phyloP scores from a whole-genome alignment of 2,329 filamentous ascomycete genomes.

The Verticillium nubilum region DNA sequence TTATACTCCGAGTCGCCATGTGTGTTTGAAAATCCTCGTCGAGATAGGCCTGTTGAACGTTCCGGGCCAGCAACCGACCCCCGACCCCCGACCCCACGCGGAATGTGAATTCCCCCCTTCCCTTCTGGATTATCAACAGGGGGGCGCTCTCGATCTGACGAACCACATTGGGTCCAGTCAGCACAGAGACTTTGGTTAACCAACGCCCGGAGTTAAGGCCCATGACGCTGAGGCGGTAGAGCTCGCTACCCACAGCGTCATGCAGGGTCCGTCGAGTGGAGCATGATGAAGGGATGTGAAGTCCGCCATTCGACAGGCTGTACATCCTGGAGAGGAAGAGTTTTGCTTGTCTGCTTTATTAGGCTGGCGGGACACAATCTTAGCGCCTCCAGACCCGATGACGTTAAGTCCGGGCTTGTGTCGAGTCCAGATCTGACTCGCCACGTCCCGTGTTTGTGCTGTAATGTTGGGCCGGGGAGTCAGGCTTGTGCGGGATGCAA shows the following conservation, averaged over 20 bases:
- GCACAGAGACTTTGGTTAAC: too few relatives aligned
- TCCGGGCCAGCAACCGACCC: too few relatives aligned
- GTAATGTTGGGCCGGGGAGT: not conserved
- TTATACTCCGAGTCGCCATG: not conserved
- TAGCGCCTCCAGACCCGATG: not conserved
- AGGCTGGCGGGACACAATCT: not conserved
- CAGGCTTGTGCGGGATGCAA: too few relatives aligned
- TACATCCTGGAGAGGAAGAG: not conserved
- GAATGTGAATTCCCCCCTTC: not conserved
- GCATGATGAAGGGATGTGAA: not conserved
- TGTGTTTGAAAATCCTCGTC: not conserved
- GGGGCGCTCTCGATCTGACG: not conserved
- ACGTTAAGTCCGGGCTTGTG: not conserved
- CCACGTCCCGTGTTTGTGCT: too few relatives aligned
- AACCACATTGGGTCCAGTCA: not conserved
- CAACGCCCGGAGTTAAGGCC: not conserved
- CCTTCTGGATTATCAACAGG: not conserved
- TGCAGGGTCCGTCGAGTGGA: not conserved
- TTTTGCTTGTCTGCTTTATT: not conserved
- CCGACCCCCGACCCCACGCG: not conserved
- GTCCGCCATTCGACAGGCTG: not conserved
- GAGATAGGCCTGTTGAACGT: not conserved
- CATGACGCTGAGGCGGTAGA: not conserved
- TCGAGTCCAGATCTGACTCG: too few relatives aligned
- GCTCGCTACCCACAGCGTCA: not conserved